phyloP scores from a whole-genome alignment of 208 protist genomes.

The Acanthamoeba triangularis region DNA sequence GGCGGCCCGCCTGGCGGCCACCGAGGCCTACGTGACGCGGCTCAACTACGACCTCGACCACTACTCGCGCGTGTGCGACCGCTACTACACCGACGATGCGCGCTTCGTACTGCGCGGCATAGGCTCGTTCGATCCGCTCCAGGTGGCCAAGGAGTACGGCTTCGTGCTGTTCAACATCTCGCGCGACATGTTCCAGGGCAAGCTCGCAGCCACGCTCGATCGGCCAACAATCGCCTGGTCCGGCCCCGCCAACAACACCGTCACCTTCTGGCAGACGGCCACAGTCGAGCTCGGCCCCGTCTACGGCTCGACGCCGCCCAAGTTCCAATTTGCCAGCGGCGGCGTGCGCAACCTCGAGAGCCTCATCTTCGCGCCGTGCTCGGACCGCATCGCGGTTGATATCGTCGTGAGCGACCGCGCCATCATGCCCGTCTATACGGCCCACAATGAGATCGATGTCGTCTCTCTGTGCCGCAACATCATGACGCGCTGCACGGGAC shows the following conservation, averaged over 20 bases:
- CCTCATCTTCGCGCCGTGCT: background rate
- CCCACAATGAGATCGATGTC: background rate
- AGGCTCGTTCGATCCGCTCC: background rate
- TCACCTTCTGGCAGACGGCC: background rate
- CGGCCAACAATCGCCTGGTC: background rate
- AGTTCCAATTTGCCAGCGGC: background rate
- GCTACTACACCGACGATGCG: background rate
- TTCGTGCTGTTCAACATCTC: slow-evolving; percentile 9
- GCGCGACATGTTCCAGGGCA: background rate
- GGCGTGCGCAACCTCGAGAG: background rate
- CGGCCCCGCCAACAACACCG: background rate
- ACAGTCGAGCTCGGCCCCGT: background rate
- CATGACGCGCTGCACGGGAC: background rate
- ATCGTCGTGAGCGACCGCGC: slow-evolving; percentile 3
- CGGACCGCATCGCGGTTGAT: background rate
- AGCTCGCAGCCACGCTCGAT: background rate
- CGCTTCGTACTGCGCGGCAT: background rate
- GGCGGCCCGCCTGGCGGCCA: background rate
- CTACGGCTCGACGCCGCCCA: background rate
- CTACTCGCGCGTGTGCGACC: background rate
- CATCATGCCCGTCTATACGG: background rate
- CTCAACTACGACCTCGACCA: background rate
- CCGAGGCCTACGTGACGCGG: background rate
- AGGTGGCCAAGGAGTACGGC: slow-evolving; percentile 31
- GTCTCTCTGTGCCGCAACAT: background rate